phyloP scores from a whole-genome alignment of 495 filamentous ascomycete genomes.

The Penicillium crystallinum region DNA sequence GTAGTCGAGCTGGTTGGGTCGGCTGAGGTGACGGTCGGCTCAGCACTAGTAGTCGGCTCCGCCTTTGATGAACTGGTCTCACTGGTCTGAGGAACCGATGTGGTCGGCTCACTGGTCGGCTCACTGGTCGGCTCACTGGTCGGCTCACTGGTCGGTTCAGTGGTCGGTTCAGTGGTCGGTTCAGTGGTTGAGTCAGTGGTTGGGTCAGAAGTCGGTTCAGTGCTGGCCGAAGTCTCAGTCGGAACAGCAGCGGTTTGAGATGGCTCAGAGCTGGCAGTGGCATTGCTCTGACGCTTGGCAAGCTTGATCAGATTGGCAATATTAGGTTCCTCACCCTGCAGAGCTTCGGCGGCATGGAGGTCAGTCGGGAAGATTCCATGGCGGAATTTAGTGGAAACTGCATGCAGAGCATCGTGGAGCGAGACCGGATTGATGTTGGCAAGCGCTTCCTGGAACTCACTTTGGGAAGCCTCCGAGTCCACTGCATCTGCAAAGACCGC shows the following conservation, averaged over 20 bases:
- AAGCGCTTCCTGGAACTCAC: slow-evolving; percentile 38
- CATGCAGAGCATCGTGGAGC: slow-evolving; percentile 48
- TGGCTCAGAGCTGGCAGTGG: slow-evolving; percentile 18
- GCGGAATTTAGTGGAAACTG: slow-evolving; percentile 44
- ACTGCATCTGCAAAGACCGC: slow-evolving; percentile 16
- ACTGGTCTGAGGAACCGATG: not conserved
- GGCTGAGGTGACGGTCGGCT: slow-evolving; percentile 1
- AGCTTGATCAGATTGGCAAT: slow-evolving; percentile 41
- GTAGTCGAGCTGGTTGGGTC: slow-evolving; percentile 7
- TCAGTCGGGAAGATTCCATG: slow-evolving; percentile 49
- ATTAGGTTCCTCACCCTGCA: slow-evolving; percentile 41
- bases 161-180: slow-evolving; percentile 4
- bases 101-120: slow-evolving; percentile 3
- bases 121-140: not conserved
- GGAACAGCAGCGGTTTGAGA: slow-evolving; percentile 8
- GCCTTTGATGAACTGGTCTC: slow-evolving; percentile 4
- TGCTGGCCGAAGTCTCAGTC: slow-evolving; percentile 13
- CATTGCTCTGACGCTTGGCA: slow-evolving; percentile 37
- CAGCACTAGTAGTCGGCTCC: not conserved
- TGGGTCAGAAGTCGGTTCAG: slow-evolving; percentile 5
- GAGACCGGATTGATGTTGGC: slow-evolving; percentile 34
- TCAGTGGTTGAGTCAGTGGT: slow-evolving; percentile 1
- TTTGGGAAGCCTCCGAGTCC: slow-evolving; percentile 9
- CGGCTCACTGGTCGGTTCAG: slow-evolving; percentile 1
- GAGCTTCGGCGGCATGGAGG: slow-evolving; percentile 41